Conservation (phyloP, 176 grass and related monocot species). For the Musa troglodytarum region DNA sequence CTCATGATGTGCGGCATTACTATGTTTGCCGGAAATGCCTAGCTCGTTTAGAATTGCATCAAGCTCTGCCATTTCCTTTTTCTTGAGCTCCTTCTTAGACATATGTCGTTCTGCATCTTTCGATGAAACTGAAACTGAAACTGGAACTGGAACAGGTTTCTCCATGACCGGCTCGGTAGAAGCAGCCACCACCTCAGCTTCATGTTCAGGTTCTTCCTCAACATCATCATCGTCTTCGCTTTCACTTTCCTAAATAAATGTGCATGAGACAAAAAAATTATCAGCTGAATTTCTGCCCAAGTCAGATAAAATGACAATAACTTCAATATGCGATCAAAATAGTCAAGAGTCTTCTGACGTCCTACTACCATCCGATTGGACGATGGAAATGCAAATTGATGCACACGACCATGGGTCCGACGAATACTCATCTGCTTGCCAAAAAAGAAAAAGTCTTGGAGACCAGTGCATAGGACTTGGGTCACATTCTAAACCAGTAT, state of each 20-base stretch:
- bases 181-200: slow-evolving; percentile 29
- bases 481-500: too few species aligned
- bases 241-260: slow-evolving; percentile 49
- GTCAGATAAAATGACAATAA: too few species aligned
- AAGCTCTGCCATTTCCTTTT: slow-evolving; percentile 90
- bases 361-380: too few species aligned
- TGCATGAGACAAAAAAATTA: too few species aligned
- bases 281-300: too few species aligned
- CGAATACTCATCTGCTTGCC: too few species aligned
- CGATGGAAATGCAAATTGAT: too few species aligned
- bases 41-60: slow-evolving; percentile 84
- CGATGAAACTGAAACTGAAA: slow-evolving; percentile 30
- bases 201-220: slow-evolving; percentile 59
- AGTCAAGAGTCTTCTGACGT: too few species aligned
- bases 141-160: slow-evolving; percentile 29
- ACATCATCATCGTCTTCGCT: slow-evolving; percentile 67
- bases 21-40: slow-evolving; percentile 51
- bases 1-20: slow-evolving; percentile 32
- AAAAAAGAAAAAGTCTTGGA: too few species aligned
- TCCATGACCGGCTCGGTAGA: slow-evolving; percentile 24
- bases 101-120: slow-evolving; percentile 92
- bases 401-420: too few species aligned
- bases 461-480: too few species aligned
- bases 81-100: slow-evolving; percentile 94
- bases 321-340: too few species aligned